Evolutionary conservation across 2,329 filamentous ascomycete species (phyloP).

Genomic region (Cercospora brassicicola): DNA sequence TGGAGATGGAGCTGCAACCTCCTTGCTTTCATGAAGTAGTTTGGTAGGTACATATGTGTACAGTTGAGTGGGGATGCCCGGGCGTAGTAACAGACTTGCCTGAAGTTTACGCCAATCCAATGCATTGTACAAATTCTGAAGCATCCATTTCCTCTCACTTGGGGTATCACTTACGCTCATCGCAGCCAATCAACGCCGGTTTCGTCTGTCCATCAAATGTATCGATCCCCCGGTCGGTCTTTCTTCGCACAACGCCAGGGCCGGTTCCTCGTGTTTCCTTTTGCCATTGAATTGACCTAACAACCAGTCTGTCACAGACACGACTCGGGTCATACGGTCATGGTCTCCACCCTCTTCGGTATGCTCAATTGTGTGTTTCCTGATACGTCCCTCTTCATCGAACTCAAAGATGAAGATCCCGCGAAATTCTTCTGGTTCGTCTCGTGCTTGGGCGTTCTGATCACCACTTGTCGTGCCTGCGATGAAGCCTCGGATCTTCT

Average conservation of each 20-base stretch:
- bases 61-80: conserved; percentile 2
- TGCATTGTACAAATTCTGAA: background rate
- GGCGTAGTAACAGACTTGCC: background rate
- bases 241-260: conserved; percentile 45
- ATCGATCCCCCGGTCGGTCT: conserved; percentile 21
- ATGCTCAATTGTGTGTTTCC: conserved; percentile 91
- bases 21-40: background rate
- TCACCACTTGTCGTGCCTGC: conserved; percentile 52
- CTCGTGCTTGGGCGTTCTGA: background rate
- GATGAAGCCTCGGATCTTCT: conserved; percentile 58
- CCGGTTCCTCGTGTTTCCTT: conserved; percentile 45
- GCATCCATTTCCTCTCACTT: background rate
- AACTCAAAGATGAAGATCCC: conserved; percentile 96
- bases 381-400: conserved; percentile 77
- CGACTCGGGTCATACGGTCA: conserved; percentile 81
- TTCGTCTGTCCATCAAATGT: conserved; percentile 25
- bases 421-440: conserved; percentile 69
- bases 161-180: conserved; percentile 21
- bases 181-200: conserved; percentile 18
- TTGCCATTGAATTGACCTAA: conserved; percentile 70
- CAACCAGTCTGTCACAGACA: conserved; percentile 92
- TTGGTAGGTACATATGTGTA: conserved; percentile 7
- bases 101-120: background rate
- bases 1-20: background rate
- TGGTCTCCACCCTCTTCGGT: conserved; percentile 79